These are phyloP conservation scores for Typha latifolia DNA, from an alignment of 176 grass and related monocot genomes.

Conservation along the genomic window DNA sequence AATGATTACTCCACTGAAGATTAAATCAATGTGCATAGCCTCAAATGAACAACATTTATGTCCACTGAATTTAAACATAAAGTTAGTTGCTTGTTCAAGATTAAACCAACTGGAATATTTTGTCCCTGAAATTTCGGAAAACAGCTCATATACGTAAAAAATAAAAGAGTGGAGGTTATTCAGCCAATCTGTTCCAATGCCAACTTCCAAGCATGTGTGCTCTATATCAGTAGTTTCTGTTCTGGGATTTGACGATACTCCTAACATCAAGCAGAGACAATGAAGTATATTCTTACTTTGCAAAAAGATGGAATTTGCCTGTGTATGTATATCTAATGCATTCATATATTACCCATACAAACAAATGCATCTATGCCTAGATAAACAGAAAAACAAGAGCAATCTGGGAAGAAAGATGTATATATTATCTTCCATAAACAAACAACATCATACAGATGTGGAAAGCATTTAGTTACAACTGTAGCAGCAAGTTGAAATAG, in stretches of 20 bases:
- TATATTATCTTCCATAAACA: conserved; percentile 43
- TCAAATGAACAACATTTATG: background rate
- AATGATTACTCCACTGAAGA: background rate
- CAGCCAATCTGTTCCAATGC: no score
- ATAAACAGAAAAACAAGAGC: conserved; percentile 29
- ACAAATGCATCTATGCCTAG: conserved; percentile 14
- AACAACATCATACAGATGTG: conserved; percentile 28
- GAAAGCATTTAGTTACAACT: conserved; percentile 24
- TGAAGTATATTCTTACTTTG: no score
- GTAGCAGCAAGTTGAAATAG: conserved; percentile 20
- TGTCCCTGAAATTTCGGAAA: background rate
- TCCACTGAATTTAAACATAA: background rate
- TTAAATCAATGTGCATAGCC: background rate
- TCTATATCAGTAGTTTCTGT: no score
- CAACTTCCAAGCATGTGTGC: no score
- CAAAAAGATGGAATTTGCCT: no score
- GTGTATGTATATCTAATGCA: conserved; percentile 5
- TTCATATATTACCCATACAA: conserved; percentile 35
- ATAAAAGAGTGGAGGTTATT: no score
- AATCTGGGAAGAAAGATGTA: conserved; percentile 10
- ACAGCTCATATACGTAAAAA: no score
- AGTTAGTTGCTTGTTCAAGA: background rate
- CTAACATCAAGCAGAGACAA: no score
- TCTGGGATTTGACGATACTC: no score
- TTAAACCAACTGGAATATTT: background rate